Base-by-base conservation (phyloP, 352 stramenopile genomes). In the Peronosclerospora sorghi region DNA sequence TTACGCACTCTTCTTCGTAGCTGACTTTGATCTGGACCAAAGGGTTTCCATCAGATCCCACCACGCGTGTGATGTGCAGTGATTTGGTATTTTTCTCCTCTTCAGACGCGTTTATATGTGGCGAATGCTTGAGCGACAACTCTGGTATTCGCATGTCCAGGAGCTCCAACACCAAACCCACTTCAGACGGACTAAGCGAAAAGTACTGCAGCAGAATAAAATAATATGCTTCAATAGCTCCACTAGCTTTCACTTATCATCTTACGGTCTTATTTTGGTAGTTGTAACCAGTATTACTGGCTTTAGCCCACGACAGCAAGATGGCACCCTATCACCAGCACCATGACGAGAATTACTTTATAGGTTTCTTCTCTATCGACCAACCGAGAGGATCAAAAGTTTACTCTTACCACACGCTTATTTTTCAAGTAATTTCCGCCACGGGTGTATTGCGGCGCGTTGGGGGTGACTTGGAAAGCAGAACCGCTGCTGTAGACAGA, bases 241-340 rank as follows among this genome's bases (percentile, higher is more conserved):
- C 29, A 19, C 1, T 35, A 3, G 15, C 3, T 4, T 32, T 8
- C 8, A 43, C 6, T 1, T 6, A 24, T 21, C 2, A 35, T 8
- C 59, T 29, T 27, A 91, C 79, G 51, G 71, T 72, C 65, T 91
- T 91, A 45, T 83, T 82, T 48, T 74, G 78, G 61, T 83, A 88
- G 62, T 77, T 74, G 53, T 89, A 88, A 43, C 74, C 68, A 5
- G 54, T 70, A 49, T 78, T 73, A 17, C 56, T 79, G 29, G 73
- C 58, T 41, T 78, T 81, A 15, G 76, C 78, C 79, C 79, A 91
- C 45, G 73, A 87, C 30, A 91, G 50, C 72, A 91, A 85, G 47
- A 91, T 82, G 18, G 73, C 64, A 32, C 79, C 79, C 79, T 91
- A 36, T 32, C 0, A 21, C 52, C 26, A 49, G 6, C 19, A 56